phyloP scores from a whole-genome alignment of 345 rosid genomes.

The Murraya koenigii region DNA sequence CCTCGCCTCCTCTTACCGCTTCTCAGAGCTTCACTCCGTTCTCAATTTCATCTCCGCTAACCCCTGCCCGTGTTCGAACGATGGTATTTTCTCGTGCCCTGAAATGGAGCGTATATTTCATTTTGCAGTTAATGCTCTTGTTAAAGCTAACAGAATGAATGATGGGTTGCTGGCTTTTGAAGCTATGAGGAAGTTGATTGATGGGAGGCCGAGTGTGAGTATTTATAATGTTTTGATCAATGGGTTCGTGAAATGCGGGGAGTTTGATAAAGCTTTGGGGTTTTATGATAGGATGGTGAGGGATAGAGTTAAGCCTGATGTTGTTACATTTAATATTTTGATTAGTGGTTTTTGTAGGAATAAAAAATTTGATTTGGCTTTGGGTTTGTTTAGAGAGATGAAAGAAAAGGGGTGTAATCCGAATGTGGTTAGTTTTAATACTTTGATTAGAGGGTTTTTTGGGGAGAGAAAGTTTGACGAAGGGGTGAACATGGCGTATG shows the following conservation, averaged over 20 bases:
- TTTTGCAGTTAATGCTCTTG: slow-evolving; percentile 48
- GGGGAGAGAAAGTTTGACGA: slow-evolving; percentile 57
- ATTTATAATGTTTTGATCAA: slow-evolving; percentile 65
- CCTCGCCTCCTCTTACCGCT: slow-evolving; percentile 64
- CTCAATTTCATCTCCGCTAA: slow-evolving; percentile 57
- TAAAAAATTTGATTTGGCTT: slow-evolving; percentile 46
- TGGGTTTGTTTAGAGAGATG: slow-evolving; percentile 79
- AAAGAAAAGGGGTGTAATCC: slow-evolving; percentile 65
- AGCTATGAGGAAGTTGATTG: slow-evolving; percentile 65
- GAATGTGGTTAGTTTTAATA: slow-evolving; percentile 79
- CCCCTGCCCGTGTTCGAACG: slow-evolving; percentile 72
- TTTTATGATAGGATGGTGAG: slow-evolving; percentile 60
- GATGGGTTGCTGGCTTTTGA: slow-evolving; percentile 57
- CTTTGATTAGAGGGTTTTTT: slow-evolving; percentile 70
- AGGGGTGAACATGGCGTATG: slow-evolving; percentile 71
- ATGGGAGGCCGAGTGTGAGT: slow-evolving; percentile 55
- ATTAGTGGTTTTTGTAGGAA: slow-evolving; percentile 65
- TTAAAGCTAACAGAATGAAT: slow-evolving; percentile 57
- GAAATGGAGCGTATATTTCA: slow-evolving; percentile 57
- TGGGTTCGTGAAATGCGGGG: slow-evolving; percentile 59
- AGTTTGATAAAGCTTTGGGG: slow-evolving; percentile 43
- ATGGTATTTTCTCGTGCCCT: slow-evolving; percentile 88
- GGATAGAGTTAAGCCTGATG: slow-evolving; percentile 73
- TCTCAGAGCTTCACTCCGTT: slow-evolving; percentile 48
- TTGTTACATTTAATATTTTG: slow-evolving; percentile 65